These are phyloP conservation scores for Zelopaecilomyces penicillatus DNA, from an alignment of 2,329 filamentous ascomycete genomes.

Conservation along the genomic window DNA sequence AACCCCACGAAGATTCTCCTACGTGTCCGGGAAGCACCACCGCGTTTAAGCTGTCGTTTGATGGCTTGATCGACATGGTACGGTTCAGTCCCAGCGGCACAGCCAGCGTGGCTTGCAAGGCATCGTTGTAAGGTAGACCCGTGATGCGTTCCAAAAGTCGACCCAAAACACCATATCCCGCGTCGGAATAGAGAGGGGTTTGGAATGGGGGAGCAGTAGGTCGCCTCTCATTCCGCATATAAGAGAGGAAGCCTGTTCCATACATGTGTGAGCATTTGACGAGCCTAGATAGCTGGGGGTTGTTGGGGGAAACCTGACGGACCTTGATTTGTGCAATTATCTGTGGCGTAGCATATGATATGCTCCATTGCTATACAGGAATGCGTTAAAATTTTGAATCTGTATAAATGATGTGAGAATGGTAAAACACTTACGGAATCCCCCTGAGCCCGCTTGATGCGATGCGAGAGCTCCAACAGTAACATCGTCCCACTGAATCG, in stretches of 20 bases:
- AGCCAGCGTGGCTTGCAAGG: neutral
- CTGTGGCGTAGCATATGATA: conserved; percentile 1
- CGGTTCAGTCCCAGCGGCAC: conserved; percentile 6
- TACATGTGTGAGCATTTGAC: too few relatives aligned
- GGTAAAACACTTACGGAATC: conserved; percentile 4
- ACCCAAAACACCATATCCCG: conserved; percentile 11
- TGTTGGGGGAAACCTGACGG: too few relatives aligned
- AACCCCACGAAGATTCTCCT: neutral
- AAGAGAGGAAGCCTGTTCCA: conserved; percentile 4
- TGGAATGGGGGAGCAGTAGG: conserved; percentile 4
- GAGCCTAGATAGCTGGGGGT: too few relatives aligned
- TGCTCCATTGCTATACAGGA: neutral
- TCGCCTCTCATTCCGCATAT: conserved; percentile 5
- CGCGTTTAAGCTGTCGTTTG: neutral
- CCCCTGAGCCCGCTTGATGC: conserved; percentile 5
- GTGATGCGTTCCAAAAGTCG: conserved; percentile 9
- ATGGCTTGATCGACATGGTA: conserved; percentile 2
- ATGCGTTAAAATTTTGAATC: conserved; percentile 1
- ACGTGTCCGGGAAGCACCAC: neutral
- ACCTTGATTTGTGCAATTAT: neutral
- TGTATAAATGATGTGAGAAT: neutral
- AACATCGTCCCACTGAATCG: conserved; percentile 8
- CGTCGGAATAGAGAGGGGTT: conserved; percentile 14
- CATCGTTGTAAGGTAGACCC: neutral
- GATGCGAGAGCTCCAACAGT: conserved; percentile 7